Evolutionary conservation across 2,329 filamentous ascomycete genomes (phyloP).

Genomic region (Fusarium sp.): DNA sequence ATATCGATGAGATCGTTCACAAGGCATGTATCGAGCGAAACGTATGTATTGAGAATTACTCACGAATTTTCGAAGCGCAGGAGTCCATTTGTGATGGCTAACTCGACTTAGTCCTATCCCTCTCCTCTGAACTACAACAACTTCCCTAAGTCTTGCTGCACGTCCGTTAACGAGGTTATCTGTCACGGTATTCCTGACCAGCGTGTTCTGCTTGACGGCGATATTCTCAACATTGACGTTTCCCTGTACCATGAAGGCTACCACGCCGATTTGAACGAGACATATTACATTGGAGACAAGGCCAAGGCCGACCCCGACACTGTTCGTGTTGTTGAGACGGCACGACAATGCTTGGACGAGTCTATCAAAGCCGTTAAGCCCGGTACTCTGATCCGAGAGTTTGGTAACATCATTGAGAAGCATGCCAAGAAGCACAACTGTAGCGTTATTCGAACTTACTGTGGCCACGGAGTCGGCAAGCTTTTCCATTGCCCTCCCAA

Average conservation of each 20-base stretch:
- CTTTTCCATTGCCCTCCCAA: constrained; percentile 95
- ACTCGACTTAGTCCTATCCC: constrained; percentile 77
- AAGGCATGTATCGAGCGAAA: constrained; percentile 93
- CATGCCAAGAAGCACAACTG: constrained; percentile 86
- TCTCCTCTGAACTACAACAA: constrained; percentile 94
- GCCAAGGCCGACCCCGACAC: constrained; percentile 84
- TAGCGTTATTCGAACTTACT: constrained; percentile 94
- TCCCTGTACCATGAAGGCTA: constrained; percentile 94
- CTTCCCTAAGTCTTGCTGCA: constrained; percentile 98
- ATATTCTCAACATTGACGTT: constrained; percentile 97
- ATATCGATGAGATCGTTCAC: constrained; percentile 94
- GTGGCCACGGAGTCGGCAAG: constrained; percentile 93
- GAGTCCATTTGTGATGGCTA: background rate
- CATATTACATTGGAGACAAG: constrained; percentile 95
- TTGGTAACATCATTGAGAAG: constrained; percentile 95
- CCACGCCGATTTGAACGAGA: constrained; percentile 97
- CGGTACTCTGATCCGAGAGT: constrained; percentile 90
- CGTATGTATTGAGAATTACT: constrained; percentile 61
- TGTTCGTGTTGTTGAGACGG: constrained; percentile 89
- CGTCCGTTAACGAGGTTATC: constrained; percentile 95
- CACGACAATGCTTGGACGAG: constrained; percentile 88
- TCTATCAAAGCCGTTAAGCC: constrained; percentile 94
- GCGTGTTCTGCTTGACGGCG: constrained; percentile 85
- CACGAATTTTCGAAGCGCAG: background rate
- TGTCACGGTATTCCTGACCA: constrained; percentile 98